These are phyloP conservation scores for Butyriboletus pseudospeciosus DNA, from an alignment of 1,284 basidiomycete genomes.

Conservation along the genomic window DNA sequence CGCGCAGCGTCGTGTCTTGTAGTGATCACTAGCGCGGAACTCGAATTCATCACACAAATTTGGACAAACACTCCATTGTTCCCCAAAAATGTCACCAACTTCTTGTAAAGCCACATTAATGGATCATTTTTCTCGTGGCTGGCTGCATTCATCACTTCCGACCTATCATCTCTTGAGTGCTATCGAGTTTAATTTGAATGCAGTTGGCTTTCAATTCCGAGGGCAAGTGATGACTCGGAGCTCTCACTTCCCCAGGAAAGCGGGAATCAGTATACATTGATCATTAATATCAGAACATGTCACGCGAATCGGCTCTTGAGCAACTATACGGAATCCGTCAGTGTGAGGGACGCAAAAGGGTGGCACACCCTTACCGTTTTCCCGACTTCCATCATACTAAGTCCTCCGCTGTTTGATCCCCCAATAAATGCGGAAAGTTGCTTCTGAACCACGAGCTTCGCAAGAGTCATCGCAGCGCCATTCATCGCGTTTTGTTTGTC, in stretches of 20 bases:
- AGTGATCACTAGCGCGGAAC: not conserved
- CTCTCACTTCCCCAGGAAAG: not conserved
- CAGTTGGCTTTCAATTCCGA: no score
- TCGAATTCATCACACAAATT: not conserved
- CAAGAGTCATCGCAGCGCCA: constrained; percentile 76
- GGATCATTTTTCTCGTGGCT: no score
- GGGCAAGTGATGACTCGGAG: no score
- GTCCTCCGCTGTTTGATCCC: constrained; percentile 62
- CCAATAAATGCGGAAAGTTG: constrained; percentile 54
- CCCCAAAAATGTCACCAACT: not conserved
- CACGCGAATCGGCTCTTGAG: constrained; percentile 42
- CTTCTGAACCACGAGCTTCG: constrained; percentile 72
- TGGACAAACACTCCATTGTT: constrained; percentile 1
- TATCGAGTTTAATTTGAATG: no score
- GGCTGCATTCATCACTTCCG: no score
- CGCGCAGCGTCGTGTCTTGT: no score
- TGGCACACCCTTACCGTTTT: constrained; percentile 21
- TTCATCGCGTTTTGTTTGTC: constrained; percentile 80
- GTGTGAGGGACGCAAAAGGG: not conserved
- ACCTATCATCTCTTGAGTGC: no score
- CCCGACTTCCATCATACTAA: constrained; percentile 58
- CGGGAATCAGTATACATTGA: no score
- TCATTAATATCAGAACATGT: constrained; percentile 2
- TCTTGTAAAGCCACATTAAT: no score
- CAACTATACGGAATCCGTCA: constrained; percentile 5